Conservation (phyloP, 345 rosid species). For the Fremontodendron californicum region DNA sequence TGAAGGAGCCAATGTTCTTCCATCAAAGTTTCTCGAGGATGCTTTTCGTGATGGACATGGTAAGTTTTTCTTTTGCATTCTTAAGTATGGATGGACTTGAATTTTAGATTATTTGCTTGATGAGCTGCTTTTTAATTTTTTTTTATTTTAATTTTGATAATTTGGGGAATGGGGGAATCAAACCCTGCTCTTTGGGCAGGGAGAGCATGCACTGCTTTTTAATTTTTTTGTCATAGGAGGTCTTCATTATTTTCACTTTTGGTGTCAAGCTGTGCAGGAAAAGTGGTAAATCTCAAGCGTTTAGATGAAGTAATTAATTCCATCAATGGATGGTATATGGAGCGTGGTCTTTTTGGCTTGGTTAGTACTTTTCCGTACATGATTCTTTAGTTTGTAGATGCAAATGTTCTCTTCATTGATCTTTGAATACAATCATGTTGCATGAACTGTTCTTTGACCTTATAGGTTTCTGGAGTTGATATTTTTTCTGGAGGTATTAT, state of each 20-base stretch:
- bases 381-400: neutral
- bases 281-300: slow-evolving; percentile 79
- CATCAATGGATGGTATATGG: slow-evolving; percentile 70
- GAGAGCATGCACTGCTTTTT: too few species aligned
- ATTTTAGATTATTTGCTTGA: slow-evolving; percentile 8
- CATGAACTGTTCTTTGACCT: neutral
- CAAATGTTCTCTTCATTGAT: neutral
- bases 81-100: slow-evolving; percentile 18
- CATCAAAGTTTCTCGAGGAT: slow-evolving; percentile 73
- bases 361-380: slow-evolving; percentile 22
- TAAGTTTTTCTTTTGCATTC: slow-evolving; percentile 34
- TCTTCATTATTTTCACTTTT: slow-evolving; percentile 43
- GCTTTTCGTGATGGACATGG: slow-evolving; percentile 74
- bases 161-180: too few species aligned
- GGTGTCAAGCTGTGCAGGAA: slow-evolving; percentile 90
- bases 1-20: slow-evolving; percentile 97
- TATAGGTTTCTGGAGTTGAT: slow-evolving; percentile 44
- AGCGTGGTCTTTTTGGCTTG: slow-evolving; percentile 13
- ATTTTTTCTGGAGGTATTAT: slow-evolving; percentile 85
- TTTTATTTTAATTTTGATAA: too few species aligned
- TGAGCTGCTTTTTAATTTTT: slow-evolving; percentile 17
- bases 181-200: too few species aligned
- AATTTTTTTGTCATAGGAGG: slow-evolving; percentile 24
- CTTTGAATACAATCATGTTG: neutral
- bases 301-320: slow-evolving; percentile 87